These are phyloP conservation scores for Termitomyces sp. DNA, from an alignment of 768 basidiomycete genomes.

Conservation along the genomic window DNA sequence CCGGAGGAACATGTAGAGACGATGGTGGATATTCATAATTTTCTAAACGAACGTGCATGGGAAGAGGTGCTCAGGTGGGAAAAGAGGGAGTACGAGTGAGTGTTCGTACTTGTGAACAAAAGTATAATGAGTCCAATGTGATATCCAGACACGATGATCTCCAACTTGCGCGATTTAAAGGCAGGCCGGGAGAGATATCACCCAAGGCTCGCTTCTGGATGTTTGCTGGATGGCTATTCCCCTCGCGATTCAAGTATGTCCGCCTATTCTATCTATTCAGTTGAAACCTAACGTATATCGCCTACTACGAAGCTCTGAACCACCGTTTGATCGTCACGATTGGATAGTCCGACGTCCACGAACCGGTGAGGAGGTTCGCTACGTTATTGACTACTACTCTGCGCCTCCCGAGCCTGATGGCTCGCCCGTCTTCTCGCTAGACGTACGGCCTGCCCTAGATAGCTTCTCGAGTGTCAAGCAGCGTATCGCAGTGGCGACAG, in stretches of 20 bases:
- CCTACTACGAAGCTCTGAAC: slow-evolving; percentile 59
- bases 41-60: slow-evolving; percentile 97
- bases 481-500: slow-evolving; percentile 65
- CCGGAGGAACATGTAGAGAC: slow-evolving; percentile 94
- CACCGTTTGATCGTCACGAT: slow-evolving; percentile 97
- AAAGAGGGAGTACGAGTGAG: slow-evolving; percentile 59
- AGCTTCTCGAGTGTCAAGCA: slow-evolving; percentile 73
- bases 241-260: slow-evolving; percentile 84
- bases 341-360: slow-evolving; percentile 87
- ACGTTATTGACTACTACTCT: slow-evolving; percentile 98
- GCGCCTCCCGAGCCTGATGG: slow-evolving; percentile 88
- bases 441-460: slow-evolving; percentile 94
- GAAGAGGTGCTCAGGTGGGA: slow-evolving; percentile 94
- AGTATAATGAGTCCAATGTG: neutral
- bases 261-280: neutral
- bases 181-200: slow-evolving; percentile 88
- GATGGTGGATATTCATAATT: slow-evolving; percentile 99
- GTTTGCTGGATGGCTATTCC: slow-evolving; percentile 86
- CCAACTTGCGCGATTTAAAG: slow-evolving; percentile 81
- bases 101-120: slow-evolving; percentile 11
- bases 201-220: slow-evolving; percentile 91
- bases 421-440: slow-evolving; percentile 91
- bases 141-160: slow-evolving; percentile 57
- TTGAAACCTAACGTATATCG: neutral
- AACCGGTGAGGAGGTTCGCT: slow-evolving; percentile 82